A percentile compares a stretch with the other conserved stretches of the same genome.
phyloP scores from a whole-genome alignment of 345 rosid species.

The Viola odorata region DNA sequence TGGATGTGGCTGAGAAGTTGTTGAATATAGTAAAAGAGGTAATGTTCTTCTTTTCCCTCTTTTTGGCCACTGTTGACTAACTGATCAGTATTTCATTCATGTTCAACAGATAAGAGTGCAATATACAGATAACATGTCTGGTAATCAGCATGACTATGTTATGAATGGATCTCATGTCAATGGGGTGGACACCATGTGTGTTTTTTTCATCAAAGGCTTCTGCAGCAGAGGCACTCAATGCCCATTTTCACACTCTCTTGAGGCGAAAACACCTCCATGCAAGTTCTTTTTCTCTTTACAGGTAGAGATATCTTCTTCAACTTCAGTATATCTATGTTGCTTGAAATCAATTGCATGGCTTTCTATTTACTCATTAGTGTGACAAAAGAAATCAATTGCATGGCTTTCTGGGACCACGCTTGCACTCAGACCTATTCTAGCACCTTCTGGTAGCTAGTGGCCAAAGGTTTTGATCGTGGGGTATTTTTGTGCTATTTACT shows the following conservation, averaged over 20 bases:
- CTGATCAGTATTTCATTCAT: slow-evolving; percentile 14
- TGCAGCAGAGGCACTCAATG: slow-evolving; percentile 73
- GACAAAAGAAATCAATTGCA: too few species aligned
- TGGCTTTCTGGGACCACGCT: too few species aligned
- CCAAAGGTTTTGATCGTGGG: too few species aligned
- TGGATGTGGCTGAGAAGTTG: slow-evolving; percentile 41
- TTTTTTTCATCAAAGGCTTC: slow-evolving; percentile 60
- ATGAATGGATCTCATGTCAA: slow-evolving; percentile 22
- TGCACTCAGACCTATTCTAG: too few species aligned
- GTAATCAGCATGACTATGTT: slow-evolving; percentile 18
- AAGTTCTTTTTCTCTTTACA: slow-evolving; percentile 60
- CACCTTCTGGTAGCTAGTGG: too few species aligned
- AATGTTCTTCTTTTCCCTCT: slow-evolving; percentile 12
- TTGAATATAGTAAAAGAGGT: slow-evolving; percentile 64
- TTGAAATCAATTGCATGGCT: not conserved
- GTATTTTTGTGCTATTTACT: too few species aligned
- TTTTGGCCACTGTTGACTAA: slow-evolving; percentile 7
- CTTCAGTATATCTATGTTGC: not conserved
- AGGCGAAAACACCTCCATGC: slow-evolving; percentile 62
- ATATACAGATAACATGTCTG: slow-evolving; percentile 20
- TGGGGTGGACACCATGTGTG: slow-evolving; percentile 41
- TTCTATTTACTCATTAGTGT: not conserved
- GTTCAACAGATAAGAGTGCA: slow-evolving; percentile 52
- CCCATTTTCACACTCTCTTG: slow-evolving; percentile 61
- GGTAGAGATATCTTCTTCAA: slow-evolving; percentile 32